Conservation (phyloP, 225 moss, liverwort and hornwort species). For the Lunularia cruciata region DNA sequence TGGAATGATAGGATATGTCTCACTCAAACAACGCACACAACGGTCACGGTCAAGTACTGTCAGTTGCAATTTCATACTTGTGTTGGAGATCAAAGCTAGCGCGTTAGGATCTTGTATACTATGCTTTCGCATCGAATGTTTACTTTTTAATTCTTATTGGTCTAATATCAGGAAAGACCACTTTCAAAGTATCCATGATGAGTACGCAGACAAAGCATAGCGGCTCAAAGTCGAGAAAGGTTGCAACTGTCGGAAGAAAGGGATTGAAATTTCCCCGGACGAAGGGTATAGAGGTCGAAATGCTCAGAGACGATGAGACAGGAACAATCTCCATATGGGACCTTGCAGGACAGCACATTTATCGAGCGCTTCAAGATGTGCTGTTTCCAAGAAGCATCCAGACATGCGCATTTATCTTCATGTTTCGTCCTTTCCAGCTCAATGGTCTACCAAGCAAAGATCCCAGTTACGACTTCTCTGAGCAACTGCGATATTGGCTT, state of each 20-base stretch:
- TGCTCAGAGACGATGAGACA: constrained; percentile 9
- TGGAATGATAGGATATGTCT: too few species aligned
- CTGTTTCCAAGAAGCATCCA: constrained; percentile 14
- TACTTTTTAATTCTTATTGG: too few species aligned
- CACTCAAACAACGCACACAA: too few species aligned
- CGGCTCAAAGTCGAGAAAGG: neutral
- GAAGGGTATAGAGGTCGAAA: constrained; percentile 19
- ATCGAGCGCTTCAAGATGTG: constrained; percentile 11
- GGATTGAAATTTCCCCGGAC: neutral
- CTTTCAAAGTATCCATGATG: constrained; percentile 1
- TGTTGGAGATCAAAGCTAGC: too few species aligned
- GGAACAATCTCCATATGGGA: constrained; percentile 14
- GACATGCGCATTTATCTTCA: constrained; percentile 13
- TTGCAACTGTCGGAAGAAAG: too few species aligned
- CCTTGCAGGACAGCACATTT: constrained; percentile 14
- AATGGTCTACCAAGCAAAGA: neutral
- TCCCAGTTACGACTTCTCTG: neutral
- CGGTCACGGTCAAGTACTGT: too few species aligned
- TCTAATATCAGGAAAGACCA: constrained; percentile 18
- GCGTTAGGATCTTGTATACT: too few species aligned
- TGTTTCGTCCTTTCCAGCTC: constrained; percentile 27
- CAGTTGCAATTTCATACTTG: too few species aligned
- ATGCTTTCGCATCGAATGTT: too few species aligned
- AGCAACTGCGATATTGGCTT: constrained; percentile 13
- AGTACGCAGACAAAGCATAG: too few species aligned